phyloP scores from a whole-genome alignment of 306 rosid species.

The Vigna hirtella region DNA sequence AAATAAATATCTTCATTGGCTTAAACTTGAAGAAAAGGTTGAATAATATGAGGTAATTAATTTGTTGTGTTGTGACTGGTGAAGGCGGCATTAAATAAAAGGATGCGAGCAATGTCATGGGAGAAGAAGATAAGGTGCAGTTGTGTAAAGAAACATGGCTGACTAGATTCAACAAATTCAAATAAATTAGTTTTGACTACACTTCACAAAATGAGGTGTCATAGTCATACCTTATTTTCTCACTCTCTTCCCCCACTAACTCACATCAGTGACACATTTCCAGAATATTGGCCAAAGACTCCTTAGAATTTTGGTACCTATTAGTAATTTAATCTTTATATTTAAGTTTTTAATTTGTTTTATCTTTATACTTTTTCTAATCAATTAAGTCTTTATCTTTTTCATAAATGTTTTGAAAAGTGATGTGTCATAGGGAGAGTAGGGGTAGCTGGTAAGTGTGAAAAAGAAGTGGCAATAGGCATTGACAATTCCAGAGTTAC shows the following conservation, averaged over 20 bases:
- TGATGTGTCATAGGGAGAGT: too few species aligned
- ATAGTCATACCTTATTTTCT: not conserved
- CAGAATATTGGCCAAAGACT: too few species aligned
- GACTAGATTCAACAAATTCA: conserved; percentile 45
- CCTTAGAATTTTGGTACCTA: too few species aligned
- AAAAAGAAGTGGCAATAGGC: not conserved
- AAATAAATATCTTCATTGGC: conserved; percentile 26
- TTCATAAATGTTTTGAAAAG: too few species aligned
- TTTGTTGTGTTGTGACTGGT: conserved; percentile 9
- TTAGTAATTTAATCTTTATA: too few species aligned
- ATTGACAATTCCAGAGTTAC: not conserved
- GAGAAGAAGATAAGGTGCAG: conserved; percentile 40
- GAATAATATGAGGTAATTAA: not conserved
- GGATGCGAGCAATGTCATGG: conserved; percentile 10
- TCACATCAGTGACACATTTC: too few species aligned
- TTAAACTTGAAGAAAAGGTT: conserved; percentile 43
- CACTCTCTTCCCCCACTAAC: too few species aligned
- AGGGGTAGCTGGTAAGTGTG: not conserved
- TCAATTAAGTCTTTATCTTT: too few species aligned
- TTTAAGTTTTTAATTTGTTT: too few species aligned
- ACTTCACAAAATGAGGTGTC: not conserved
- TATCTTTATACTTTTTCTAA: too few species aligned
- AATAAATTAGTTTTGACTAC: conserved; percentile 16
- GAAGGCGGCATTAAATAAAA: conserved; percentile 27
- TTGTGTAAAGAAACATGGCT: conserved; percentile 23